These are phyloP conservation scores for Arthrobotrys iridis DNA, from an alignment of 2,329 filamentous ascomycete genomes.

Conservation along the genomic window DNA sequence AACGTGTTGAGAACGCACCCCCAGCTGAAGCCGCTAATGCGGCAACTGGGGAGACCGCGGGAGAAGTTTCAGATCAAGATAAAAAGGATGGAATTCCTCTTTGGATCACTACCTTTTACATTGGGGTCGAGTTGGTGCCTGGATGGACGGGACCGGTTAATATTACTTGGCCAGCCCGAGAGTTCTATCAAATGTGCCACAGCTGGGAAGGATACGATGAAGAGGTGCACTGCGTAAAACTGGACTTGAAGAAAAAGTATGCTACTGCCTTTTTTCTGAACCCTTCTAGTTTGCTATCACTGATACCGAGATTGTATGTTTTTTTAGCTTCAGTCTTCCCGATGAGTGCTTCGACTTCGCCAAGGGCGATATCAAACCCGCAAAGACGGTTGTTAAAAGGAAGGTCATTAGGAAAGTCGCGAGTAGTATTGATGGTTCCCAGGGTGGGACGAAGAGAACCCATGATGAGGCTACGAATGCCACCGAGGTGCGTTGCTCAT, in stretches of 20 bases:
- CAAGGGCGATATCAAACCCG: constrained; percentile 77
- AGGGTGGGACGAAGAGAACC: constrained; percentile 49
- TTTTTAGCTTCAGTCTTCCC: constrained; percentile 79
- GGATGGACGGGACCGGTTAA: constrained; percentile 67
- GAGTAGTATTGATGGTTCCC: constrained; percentile 40
- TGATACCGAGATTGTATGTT: constrained; percentile 23
- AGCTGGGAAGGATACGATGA: constrained; percentile 78
- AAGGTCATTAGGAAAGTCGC: constrained; percentile 60
- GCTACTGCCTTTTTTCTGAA: constrained; percentile 59
- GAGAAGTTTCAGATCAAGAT: constrained; percentile 59
- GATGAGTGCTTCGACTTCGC: constrained; percentile 80
- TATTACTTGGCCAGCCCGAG: constrained; percentile 77
- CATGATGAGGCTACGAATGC: constrained; percentile 42
- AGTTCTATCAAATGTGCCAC: constrained; percentile 85
- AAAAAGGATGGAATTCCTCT: constrained; percentile 65
- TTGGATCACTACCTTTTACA: constrained; percentile 93
- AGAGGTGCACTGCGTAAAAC: constrained; percentile 79
- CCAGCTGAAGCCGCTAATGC: constrained; percentile 59
- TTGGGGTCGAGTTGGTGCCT: constrained; percentile 81
- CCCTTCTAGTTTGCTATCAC: background rate
- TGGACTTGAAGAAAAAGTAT: constrained; percentile 88
- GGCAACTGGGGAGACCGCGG: constrained; percentile 53
- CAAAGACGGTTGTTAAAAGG: constrained; percentile 69
- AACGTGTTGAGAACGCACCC: constrained; percentile 65
- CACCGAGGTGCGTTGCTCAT: constrained; percentile 40